Evolutionary conservation across 352 stramenopile genomes (phyloP), one percentile per base, ranked within the genome.

Genomic region (Albugo candida): DNA sequence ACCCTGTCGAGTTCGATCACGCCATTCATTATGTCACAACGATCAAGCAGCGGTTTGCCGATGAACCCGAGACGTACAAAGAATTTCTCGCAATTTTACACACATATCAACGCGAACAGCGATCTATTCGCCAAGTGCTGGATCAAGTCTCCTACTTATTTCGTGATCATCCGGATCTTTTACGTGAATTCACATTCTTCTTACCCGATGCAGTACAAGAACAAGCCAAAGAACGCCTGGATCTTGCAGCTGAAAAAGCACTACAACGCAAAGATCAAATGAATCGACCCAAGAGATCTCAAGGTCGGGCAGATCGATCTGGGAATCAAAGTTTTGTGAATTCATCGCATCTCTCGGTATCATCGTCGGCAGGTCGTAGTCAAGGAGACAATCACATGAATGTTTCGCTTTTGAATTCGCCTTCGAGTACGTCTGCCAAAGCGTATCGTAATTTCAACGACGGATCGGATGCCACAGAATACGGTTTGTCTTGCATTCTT

Each of bases 131-230:
- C 47, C 88, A 99, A 44, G 74, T 92, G 31, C 55, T 98, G 13
- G 93, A 98, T 61, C 93, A 99, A 75, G 94, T 99, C 0, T 98
- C 94, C 5, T 69, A 94, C 18, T 68, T 99, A 17, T 99, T 99
- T 74, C 87, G 92, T 0, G 95, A 99, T 59, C 95, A 99, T 63
- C 85, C 94, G 1, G 96, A 99, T 68, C 64, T 99, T 13, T 65
- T 99, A 17, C 95, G 96, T 36, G 92, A 99, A 56, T 99, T 99
- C 58, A 98, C 95, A 11, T 99, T 98, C 62, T 99, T 99, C 66
- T 63, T 99, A 13, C 96, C 96, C 0, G 95, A 99, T 71, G 91
- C 93, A 8, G 95, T 99, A 0, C 94, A 99, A 61, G 86, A 96
- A 36, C 82, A 97, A 57, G 94, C 94, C 0, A 97, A 88, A 62